These are phyloP conservation scores for Edaphochlamys debaryana DNA, from an alignment of 139 green algal genomes.

Conservation along the genomic window DNA sequence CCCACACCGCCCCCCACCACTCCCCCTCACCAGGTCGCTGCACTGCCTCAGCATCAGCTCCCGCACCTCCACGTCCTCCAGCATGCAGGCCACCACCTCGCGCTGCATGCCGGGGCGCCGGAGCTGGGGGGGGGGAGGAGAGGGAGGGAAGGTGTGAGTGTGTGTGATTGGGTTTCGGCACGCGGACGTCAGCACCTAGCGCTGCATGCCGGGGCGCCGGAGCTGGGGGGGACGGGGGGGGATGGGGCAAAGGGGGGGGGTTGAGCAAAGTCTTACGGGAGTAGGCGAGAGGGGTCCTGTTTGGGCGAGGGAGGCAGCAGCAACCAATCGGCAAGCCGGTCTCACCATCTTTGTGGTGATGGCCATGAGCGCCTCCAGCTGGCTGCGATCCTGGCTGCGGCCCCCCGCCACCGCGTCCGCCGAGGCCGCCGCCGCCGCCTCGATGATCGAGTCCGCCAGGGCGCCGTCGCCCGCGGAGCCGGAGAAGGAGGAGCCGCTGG, in stretches of 20 bases:
- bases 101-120: constrained; percentile 42
- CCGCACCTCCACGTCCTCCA: constrained; percentile 46
- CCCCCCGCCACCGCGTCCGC: not conserved
- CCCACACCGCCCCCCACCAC: not conserved
- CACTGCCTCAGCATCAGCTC: constrained; percentile 45
- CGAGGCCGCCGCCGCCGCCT: constrained; percentile 11
- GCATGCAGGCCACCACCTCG: constrained; percentile 46
- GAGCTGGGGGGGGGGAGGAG: constrained; percentile 4
- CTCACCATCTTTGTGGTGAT: constrained; percentile 41
- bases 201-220: constrained; percentile 42
- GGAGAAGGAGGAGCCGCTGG: not conserved
- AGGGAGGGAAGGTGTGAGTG: not conserved
- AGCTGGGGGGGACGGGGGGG: constrained; percentile 6
- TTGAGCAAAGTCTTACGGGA: no score
- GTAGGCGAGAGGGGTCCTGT: no score
- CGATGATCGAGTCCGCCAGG: constrained; percentile 3
- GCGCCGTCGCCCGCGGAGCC: constrained; percentile 2
- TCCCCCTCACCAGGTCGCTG: constrained; percentile 23
- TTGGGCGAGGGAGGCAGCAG: no score
- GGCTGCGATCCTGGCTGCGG: not conserved
- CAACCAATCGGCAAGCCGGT: no score
- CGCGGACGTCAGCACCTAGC: constrained; percentile 41
- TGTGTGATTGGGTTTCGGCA: no score
- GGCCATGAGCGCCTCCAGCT: constrained; percentile 33
- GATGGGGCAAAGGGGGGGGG: not conserved